phyloP scores from a whole-genome alignment of 129 eudicot species.

The Kitagawia praeruptora region DNA sequence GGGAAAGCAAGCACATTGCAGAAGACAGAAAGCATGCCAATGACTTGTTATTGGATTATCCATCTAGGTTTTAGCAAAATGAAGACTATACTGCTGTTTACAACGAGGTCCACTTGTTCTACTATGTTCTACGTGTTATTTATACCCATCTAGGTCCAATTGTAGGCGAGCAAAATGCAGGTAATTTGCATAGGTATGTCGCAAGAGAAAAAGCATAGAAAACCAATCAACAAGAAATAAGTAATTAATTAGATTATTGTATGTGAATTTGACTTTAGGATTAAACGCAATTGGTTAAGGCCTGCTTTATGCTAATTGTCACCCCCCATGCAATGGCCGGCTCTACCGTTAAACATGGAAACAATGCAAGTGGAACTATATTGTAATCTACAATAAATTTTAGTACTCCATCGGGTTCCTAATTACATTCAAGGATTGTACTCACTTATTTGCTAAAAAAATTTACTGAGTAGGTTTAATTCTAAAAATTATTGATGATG shows the following conservation, averaged over 20 bases:
- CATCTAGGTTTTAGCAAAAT: neutral
- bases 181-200: neutral
- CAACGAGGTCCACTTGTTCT: neutral
- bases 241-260: too few species aligned
- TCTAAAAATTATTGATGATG: too few species aligned
- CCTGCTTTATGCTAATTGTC: neutral
- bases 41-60: neutral
- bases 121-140: constrained; percentile 6
- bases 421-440: too few species aligned
- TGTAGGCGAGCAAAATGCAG: constrained; percentile 6
- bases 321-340: constrained; percentile 5
- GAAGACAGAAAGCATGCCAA: neutral
- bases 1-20: neutral
- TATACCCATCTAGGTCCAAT: neutral
- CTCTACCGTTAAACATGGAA: neutral
- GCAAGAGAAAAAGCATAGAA: neutral
- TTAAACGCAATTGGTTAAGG: neutral
- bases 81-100: neutral
- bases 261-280: neutral
- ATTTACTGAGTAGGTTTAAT: too few species aligned
- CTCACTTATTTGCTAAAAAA: too few species aligned
- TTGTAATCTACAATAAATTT: neutral
- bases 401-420: too few species aligned
- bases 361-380: neutral
- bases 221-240: neutral